Evolutionary conservation across 2,329 filamentous ascomycete genomes (phyloP).

Genomic region (Fusarium buxicola): DNA sequence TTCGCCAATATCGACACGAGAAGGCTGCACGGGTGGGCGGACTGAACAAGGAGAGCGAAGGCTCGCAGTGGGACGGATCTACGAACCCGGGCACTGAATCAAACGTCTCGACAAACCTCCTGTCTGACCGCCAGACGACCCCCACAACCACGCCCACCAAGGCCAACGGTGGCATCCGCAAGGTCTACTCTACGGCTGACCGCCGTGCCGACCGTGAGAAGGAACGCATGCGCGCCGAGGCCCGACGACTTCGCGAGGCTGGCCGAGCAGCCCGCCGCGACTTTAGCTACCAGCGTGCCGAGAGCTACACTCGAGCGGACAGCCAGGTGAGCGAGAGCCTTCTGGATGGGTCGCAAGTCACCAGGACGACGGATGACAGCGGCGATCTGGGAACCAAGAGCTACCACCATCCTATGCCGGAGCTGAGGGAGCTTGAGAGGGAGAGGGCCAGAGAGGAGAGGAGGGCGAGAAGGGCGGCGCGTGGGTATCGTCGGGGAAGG

Average conservation of each 20-base stretch:
- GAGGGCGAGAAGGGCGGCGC: slow-evolving; percentile 47
- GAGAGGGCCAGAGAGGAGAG: slow-evolving; percentile 52
- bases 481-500: slow-evolving; percentile 50
- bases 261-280: slow-evolving; percentile 60
- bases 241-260: slow-evolving; percentile 65
- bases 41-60: slow-evolving; percentile 84
- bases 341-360: slow-evolving; percentile 47
- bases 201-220: slow-evolving; percentile 63
- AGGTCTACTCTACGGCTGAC: slow-evolving; percentile 71
- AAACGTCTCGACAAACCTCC: slow-evolving; percentile 71
- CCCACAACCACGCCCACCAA: slow-evolving; percentile 64
- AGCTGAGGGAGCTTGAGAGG: slow-evolving; percentile 55
- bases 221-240: slow-evolving; percentile 68
- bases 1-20: slow-evolving; percentile 88
- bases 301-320: slow-evolving; percentile 40
- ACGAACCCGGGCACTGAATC: slow-evolving; percentile 73
- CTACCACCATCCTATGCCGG: slow-evolving; percentile 67
- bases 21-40: slow-evolving; percentile 88
- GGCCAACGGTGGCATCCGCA: slow-evolving; percentile 62
- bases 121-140: slow-evolving; percentile 67
- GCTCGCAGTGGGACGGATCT: slow-evolving; percentile 80
- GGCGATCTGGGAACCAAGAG: slow-evolving; percentile 69
- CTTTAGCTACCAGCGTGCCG: slow-evolving; percentile 63
- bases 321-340: slow-evolving; percentile 48
- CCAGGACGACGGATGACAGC: slow-evolving; percentile 54